phyloP scores from a whole-genome alignment of 495 filamentous ascomycete species.

The Daldinia bambusicola region DNA sequence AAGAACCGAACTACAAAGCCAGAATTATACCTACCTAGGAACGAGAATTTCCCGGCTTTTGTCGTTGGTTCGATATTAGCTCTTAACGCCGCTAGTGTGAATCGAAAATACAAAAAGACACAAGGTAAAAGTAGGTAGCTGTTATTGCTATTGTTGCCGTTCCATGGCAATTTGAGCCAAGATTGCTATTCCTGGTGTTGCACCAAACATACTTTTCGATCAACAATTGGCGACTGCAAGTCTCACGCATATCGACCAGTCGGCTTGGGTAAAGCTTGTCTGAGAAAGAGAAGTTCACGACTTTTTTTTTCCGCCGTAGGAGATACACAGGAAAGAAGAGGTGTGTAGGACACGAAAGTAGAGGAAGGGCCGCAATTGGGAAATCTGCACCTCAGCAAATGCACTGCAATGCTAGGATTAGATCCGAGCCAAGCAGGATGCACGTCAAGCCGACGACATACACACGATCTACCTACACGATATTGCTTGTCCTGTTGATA shows the following conservation, averaged over 20 bases:
- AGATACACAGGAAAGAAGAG: background rate
- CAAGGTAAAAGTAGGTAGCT: background rate
- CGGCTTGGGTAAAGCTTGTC: conserved; percentile 1
- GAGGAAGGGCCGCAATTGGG: conserved; percentile 1
- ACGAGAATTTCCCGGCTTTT: background rate
- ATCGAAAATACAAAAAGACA: conserved; percentile 20
- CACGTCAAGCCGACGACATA: conserved; percentile 29
- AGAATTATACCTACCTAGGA: background rate
- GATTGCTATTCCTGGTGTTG: conserved; percentile 22
- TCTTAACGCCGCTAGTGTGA: conserved; percentile 17
- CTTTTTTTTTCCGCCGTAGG: background rate
- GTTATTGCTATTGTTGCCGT: background rate
- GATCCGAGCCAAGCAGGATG: conserved; percentile 37
- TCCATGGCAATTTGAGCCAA: conserved; percentile 8
- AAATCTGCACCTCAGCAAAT: conserved; percentile 26
- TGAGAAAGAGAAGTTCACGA: background rate
- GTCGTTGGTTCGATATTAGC: conserved; percentile 24
- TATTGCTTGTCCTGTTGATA: conserved; percentile 8
- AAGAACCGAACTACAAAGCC: background rate
- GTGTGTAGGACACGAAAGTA: background rate
- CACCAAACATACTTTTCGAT: conserved; percentile 6
- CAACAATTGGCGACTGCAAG: conserved; percentile 14
- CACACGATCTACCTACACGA: background rate
- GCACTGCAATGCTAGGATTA: conserved; percentile 25
- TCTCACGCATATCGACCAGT: conserved; percentile 19